Base-by-base conservation (phyloP, 176 grass and related monocot genomes). In the Oryza rufipogon region DNA sequence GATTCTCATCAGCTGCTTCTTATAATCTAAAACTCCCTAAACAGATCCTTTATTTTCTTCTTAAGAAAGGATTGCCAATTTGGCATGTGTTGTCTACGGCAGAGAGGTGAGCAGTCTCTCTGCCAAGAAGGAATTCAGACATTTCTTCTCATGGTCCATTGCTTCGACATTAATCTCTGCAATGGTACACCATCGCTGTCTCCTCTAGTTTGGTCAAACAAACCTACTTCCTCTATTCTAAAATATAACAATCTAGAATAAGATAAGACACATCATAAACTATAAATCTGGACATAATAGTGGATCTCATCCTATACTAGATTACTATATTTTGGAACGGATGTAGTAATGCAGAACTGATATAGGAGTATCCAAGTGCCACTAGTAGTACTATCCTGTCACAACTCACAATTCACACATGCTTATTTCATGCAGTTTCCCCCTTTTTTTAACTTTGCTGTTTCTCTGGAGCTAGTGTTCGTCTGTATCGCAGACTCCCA, bases 161-260 rank as follows among this genome's bases (percentile, higher is more conserved):
- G 19, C 25, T 66, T 74, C 4, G 41, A 52, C 16, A 76, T 60
- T 74, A 64, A 65, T 45, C 80, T 54, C 16, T 68, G 33, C 46
- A 51, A 6, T 23, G 2, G 75, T 78, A 15, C 38, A 13, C 63
- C 64, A n/a, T 22, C n/a, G 66, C 42, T 28, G 22, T 12, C 42
- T 20, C 52, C 60, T 3, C 28, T 64, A 68, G 60, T 89, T 79
- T 85, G 23, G 73, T 66, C 56, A 78, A 73, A 72, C 72, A 20
- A 77, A 77, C 23, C 10, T 68, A 32, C 30, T 32, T 0, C 30
- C 30, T 3, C 30, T 3, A 2, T 3, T 1, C 2, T 32, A 32
- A 32, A 32, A 32, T 32, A 32, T 32, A 32, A 2, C 2, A 32
- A 32, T 0, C 30, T 32, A 32, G 0, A 3, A 32, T 32, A 3